Base-by-base conservation (phyloP, 176 grass and related monocot species). In the Carex scoparia region DNA sequence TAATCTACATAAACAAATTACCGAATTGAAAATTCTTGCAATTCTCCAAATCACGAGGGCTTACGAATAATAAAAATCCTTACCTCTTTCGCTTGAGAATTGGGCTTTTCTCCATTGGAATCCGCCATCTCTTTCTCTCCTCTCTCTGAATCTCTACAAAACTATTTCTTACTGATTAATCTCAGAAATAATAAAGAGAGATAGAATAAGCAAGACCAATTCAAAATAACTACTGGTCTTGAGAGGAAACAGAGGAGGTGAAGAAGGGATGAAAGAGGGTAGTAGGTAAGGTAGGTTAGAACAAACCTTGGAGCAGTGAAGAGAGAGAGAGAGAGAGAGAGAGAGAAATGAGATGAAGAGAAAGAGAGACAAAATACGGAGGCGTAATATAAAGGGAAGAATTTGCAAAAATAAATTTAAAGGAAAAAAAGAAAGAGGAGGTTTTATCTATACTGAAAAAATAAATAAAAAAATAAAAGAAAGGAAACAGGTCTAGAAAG, bases 81-180 rank as follows among this genome's bases (percentile, higher is more conserved):
- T 88, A 95, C 95, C 93, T 98, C 95, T 84, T 94, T 84, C 40
- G 86, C 89, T 84, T 79, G 60, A 4, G 79, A 89, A 84, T 79
- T 84, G 54, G 69, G 76, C 31, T 92, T 90, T 7, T 81, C 89
- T 79, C 83, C 90, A 31, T 84, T 88, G 49, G 81, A 80, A 46
- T 89, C 89, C 7, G 90, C 89, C 94, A 97, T 94, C 90, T 81
- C 76, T 5, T 70, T 75, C 7, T 65, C 46, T 73, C 69, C 90
- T 66, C 84, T 81, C 35, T 62, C 69, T 10, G 33, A 10, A 38
- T 65, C 88, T 87, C 85, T 86, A 80, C 88, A 90, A 76, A 78
- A 85, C 67, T 59, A 7, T 69, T 32, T 42, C 18, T 12, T 28
- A 27, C 18, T 28, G 12, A 42, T 65, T 12, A 59, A 54, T 51